Base-by-base conservation (phyloP, 495 filamentous ascomycete species). In the Aspergillus wentii region DNA sequence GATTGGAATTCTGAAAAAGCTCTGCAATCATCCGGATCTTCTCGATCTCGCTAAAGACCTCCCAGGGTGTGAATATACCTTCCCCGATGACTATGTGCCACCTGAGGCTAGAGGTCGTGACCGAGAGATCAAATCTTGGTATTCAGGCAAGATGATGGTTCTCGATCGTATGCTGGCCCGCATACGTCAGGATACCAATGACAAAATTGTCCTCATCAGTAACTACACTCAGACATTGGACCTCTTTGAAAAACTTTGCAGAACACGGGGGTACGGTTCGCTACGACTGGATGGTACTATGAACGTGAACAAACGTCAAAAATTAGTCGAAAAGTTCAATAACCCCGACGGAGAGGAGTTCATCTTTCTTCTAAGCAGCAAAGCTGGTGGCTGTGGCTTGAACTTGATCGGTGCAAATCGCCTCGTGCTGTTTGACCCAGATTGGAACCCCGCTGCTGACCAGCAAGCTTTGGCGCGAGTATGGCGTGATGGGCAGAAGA, bases 401-500 rank as follows among this genome's bases (percentile, higher is more conserved):
- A 99, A 99, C 53, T 71, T 99, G 28, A 96, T 97, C 54, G 94
- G 94, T 30, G 94, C 94, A 25, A 97, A 99, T 60, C 84, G 94
- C 9, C 79, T 99, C 4, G 86, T 99, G 3, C 79, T 99, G 19
- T 99, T 99, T 61, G 94, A 99, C 52, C 92, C 92, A 0, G 94
- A 99, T 67, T 99, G 94, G 94, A 99, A 99, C 56, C 94, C 94
- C 1, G 94, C 94, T 3, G 91, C 92, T 1, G 94, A 99, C 61
- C 94, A 97, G 61, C 94, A 99, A 65, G 94, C 94, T 1, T 72
- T 97, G 14, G 94, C 94, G 5, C 85, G 94, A 61, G 94, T 97
- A 8, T 97, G 92, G 92, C 86, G 94, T 64, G 94, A 97, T 48
- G 94, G 94, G 0, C 94, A 99, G 56, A 96, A 95, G 74, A 99